Conservation (phyloP, 768 basidiomycete species). For the Floccularia luteovirens region DNA sequence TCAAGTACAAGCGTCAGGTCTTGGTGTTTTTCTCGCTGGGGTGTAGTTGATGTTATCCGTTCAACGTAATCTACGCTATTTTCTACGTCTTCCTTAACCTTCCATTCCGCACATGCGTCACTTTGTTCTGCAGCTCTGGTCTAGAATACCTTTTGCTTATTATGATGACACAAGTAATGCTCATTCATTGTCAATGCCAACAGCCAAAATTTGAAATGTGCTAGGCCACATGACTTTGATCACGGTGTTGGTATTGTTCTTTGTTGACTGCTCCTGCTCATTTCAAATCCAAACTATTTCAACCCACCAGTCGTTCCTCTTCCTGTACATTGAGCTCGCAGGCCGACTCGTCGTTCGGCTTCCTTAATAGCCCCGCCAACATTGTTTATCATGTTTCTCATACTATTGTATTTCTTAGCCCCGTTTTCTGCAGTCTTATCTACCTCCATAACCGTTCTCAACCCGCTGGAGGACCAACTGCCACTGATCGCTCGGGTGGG, state of each 20-base stretch:
- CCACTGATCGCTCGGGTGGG: slow-evolving; percentile 71
- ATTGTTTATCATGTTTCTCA: slow-evolving; percentile 54
- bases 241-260: not conserved
- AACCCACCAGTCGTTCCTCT: slow-evolving; percentile 7
- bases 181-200: no score
- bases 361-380: slow-evolving; percentile 35
- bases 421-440: slow-evolving; percentile 27
- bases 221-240: slow-evolving; percentile 9
- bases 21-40: slow-evolving; percentile 45
- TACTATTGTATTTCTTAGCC: slow-evolving; percentile 46
- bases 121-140: not conserved
- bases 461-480: slow-evolving; percentile 64
- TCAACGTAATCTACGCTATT: slow-evolving; percentile 1
- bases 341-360: slow-evolving; percentile 43
- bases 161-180: slow-evolving; percentile 5
- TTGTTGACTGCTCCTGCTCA: no score
- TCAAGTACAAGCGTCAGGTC: slow-evolving; percentile 76
- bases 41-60: slow-evolving; percentile 18
- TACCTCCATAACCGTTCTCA: slow-evolving; percentile 42
- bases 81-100: not conserved
- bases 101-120: not conserved
- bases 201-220: not conserved
- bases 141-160: slow-evolving; percentile 14
- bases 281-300: no score
- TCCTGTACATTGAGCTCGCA: slow-evolving; percentile 60